Percentiles rank a stretch among this genome's conserved stretches.
phyloP scores from a whole-genome alignment of 1,284 basidiomycete genomes.

The Sporisorium graminicola region DNA sequence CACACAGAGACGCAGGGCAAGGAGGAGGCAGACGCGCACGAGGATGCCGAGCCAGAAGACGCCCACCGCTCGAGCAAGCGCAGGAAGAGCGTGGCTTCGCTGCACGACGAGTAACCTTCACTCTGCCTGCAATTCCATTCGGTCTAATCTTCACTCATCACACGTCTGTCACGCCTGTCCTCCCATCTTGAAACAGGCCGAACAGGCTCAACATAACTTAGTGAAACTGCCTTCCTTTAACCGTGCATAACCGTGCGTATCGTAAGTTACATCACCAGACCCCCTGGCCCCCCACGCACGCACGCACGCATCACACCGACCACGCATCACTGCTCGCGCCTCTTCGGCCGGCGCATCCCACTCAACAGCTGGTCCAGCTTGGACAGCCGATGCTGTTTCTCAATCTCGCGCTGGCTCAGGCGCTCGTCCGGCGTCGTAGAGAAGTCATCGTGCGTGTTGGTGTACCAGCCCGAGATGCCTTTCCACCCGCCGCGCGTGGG shows the following conservation, averaged over 20 bases:
- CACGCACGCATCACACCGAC: too few species aligned
- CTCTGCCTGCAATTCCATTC: too few species aligned
- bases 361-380: background rate
- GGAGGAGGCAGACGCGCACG: too few species aligned
- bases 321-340: too few species aligned
- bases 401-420: background rate
- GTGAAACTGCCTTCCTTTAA: too few species aligned
- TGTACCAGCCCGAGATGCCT: constrained; percentile 29
- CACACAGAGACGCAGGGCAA: background rate
- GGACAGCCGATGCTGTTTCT: background rate
- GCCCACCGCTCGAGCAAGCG: constrained; percentile 19
- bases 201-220: too few species aligned
- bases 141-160: too few species aligned
- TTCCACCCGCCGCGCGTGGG: constrained; percentile 23
- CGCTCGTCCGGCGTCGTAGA: constrained; percentile 8
- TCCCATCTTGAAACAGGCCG: too few species aligned
- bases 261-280: too few species aligned
- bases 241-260: too few species aligned
- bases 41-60: background rate
- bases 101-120: constrained; percentile 10
- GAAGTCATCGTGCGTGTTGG: constrained; percentile 20
- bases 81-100: constrained; percentile 23
- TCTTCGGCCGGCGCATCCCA: background rate
- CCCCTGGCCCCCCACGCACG: too few species aligned
- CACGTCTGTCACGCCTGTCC: too few species aligned